Evolutionary conservation across 768 basidiomycete genomes (phyloP).

Genomic region (Suillus paluster): DNA sequence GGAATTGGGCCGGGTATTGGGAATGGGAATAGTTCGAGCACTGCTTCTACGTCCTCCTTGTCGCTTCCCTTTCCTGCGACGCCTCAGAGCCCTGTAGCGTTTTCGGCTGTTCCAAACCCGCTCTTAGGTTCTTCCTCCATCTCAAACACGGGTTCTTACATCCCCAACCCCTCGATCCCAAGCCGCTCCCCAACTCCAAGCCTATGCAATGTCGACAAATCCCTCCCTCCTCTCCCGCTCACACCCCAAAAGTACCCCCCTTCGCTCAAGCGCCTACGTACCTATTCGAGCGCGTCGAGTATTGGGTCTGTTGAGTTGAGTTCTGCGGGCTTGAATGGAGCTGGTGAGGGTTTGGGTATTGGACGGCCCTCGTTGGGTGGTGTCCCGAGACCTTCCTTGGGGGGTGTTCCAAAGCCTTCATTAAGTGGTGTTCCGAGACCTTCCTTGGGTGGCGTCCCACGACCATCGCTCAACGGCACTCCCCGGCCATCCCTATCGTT

Average conservation of each 20-base stretch:
- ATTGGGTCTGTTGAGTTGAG: conserved; percentile 21
- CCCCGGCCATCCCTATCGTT: conserved; percentile 27
- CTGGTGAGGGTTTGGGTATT: conserved; percentile 8
- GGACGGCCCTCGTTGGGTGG: conserved; percentile 12
- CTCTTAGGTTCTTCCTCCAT: neutral
- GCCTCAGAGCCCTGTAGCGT: conserved; percentile 24
- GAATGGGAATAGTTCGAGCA: conserved; percentile 19
- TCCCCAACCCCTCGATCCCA: conserved; percentile 31
- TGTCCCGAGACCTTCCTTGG: neutral
- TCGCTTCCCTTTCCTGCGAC: conserved; percentile 36
- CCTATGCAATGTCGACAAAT: conserved; percentile 31
- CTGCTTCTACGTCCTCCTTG: conserved; percentile 26
- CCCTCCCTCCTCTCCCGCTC: conserved; percentile 35
- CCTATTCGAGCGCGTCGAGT: conserved; percentile 36
- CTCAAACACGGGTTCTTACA: neutral
- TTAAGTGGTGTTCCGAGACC: conserved; percentile 3
- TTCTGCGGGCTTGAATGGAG: conserved; percentile 13
- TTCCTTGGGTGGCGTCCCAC: conserved; percentile 12
- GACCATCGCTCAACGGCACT: conserved; percentile 13
- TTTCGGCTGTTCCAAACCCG: neutral
- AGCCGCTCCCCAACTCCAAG: conserved; percentile 37
- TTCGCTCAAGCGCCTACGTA: conserved; percentile 33
- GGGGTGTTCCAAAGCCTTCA: conserved; percentile 18
- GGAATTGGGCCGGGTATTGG: conserved; percentile 7
- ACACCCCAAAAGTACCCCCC: conserved; percentile 22